A percentile compares a stretch with the other conserved stretches of the same genome.
phyloP scores from a whole-genome alignment of 306 rosid genomes.

The Boehmeria nivea region DNA sequence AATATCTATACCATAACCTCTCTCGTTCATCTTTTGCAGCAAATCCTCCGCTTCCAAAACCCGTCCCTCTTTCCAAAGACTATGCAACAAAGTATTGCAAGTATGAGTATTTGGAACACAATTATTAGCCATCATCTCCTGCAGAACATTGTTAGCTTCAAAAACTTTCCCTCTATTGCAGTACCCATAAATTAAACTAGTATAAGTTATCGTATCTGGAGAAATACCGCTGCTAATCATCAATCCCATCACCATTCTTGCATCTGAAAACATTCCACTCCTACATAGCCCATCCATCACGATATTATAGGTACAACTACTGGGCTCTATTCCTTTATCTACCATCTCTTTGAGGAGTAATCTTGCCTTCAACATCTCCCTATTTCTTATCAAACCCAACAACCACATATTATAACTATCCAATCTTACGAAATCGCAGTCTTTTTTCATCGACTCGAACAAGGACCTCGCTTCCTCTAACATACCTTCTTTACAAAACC shows the following conservation, averaged over 20 bases:
- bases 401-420: slow-evolving; percentile 75
- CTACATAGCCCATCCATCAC: slow-evolving; percentile 70
- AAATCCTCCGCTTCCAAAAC: slow-evolving; percentile 72
- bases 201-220: slow-evolving; percentile 69
- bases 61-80: slow-evolving; percentile 87
- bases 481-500: slow-evolving; percentile 74
- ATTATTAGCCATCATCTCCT: slow-evolving; percentile 56
- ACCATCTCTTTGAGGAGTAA: slow-evolving; percentile 64
- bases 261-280: slow-evolving; percentile 66
- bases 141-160: slow-evolving; percentile 68
- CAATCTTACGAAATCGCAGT: slow-evolving; percentile 30
- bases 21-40: slow-evolving; percentile 73
- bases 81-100: slow-evolving; percentile 77
- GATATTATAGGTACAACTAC: slow-evolving; percentile 65
- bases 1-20: slow-evolving; percentile 54
- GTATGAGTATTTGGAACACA: slow-evolving; percentile 78
- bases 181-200: slow-evolving; percentile 69
- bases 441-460: slow-evolving; percentile 56
- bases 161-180: slow-evolving; percentile 63
- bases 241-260: slow-evolving; percentile 47
- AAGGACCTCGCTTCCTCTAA: slow-evolving; percentile 61
- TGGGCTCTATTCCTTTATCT: slow-evolving; percentile 47
- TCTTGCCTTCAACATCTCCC: slow-evolving; percentile 62
- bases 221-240: slow-evolving; percentile 51
- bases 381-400: slow-evolving; percentile 56